Evolutionary conservation across 305 asterid species (phyloP).

Genomic region (Fraxinus angustifolia): DNA sequence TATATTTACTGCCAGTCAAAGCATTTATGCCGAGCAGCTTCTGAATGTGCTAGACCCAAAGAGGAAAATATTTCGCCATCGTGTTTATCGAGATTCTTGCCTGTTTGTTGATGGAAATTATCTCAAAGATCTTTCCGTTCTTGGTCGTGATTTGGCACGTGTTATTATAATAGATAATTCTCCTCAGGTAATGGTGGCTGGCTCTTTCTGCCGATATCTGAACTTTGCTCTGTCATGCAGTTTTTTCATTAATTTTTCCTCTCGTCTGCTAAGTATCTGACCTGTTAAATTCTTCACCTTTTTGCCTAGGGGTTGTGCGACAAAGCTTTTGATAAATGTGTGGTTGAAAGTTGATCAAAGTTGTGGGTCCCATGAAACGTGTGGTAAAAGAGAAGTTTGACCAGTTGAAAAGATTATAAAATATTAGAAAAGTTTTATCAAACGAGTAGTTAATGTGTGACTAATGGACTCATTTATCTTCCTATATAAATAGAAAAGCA

Average conservation of each 20-base stretch:
- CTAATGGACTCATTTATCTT: not conserved
- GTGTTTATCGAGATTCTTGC: conserved; percentile 93
- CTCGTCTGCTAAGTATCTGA: not conserved
- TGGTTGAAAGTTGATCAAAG: not conserved
- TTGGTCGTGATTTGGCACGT: conserved; percentile 89
- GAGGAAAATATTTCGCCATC: conserved; percentile 89
- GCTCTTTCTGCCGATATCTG: not conserved
- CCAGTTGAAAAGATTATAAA: not conserved
- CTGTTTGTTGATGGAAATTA: conserved; percentile 86
- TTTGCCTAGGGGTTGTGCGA: not conserved
- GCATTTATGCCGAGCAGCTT: conserved; percentile 92
- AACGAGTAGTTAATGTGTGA: not conserved
- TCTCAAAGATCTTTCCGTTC: conserved; percentile 91
- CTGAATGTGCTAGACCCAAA: conserved; percentile 86
- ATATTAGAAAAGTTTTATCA: not conserved
- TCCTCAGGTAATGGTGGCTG: conserved; percentile 68
- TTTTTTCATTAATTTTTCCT: not conserved
- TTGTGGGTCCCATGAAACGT: not conserved
- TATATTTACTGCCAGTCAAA: conserved; percentile 96
- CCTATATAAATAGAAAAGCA: not conserved
- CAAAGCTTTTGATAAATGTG: not conserved
- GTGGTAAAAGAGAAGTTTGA: not conserved
- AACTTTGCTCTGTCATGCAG: not conserved
- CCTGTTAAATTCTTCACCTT: not conserved
- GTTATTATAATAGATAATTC: conserved; percentile 91